Conservation (phyloP, 179 eudicot species). For the Camellia oleifera region DNA sequence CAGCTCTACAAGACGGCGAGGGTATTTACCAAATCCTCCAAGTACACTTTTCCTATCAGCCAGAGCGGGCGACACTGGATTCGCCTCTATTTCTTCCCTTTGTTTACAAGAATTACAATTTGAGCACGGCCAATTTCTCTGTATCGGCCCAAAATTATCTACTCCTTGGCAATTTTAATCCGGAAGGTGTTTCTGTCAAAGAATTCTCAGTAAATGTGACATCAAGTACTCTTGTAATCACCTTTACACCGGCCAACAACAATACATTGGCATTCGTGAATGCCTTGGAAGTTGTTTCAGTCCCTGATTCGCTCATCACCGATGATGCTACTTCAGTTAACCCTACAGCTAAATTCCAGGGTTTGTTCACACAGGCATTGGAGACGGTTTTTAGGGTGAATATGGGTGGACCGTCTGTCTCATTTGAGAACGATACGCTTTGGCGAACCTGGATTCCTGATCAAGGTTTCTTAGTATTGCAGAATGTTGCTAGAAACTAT, state of each 20-base stretch:
- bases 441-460: conserved; percentile 62
- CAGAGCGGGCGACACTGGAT: conserved; percentile 51
- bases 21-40: conserved; percentile 37
- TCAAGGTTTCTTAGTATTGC: conserved; percentile 22
- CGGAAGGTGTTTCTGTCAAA: conserved; percentile 28
- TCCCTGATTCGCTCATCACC: conserved; percentile 51
- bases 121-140: conserved; percentile 42
- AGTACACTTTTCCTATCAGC: conserved; percentile 42
- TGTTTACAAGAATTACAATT: conserved; percentile 28
- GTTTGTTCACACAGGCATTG: conserved; percentile 32
- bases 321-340: conserved; percentile 29
- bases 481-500: conserved; percentile 19
- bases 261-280: conserved; percentile 51
- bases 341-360: conserved; percentile 24
- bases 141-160: conserved; percentile 43
- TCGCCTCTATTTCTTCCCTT: conserved; percentile 59
- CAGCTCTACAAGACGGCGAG: conserved; percentile 45
- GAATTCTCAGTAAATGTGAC: conserved; percentile 56
- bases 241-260: conserved; percentile 35
- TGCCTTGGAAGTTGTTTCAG: conserved; percentile 56
- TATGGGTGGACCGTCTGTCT: conserved; percentile 49
- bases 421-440: conserved; percentile 40
- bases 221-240: conserved; percentile 33
- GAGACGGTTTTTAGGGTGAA: conserved; percentile 55
- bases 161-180: conserved; percentile 41